A percentile compares a stretch with the other conserved stretches of the same genome.
These are phyloP conservation scores for Trametes gibbosa DNA, from an alignment of 768 basidiomycete species.

Conservation along the genomic window DNA sequence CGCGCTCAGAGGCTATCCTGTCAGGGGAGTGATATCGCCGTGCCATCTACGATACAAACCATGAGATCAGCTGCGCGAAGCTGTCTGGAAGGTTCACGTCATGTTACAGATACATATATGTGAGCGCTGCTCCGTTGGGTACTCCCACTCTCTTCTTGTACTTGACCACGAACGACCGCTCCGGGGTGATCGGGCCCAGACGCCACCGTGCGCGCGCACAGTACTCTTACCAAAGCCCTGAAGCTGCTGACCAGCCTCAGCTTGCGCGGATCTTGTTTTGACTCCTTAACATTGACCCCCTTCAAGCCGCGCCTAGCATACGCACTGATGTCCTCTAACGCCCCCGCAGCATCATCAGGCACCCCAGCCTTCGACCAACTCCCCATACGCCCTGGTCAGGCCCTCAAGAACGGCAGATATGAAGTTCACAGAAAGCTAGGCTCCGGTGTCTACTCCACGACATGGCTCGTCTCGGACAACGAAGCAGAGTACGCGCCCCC, in stretches of 20 bases:
- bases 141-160: background rate
- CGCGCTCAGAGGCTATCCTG: no score
- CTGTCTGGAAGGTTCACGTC: no score
- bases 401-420: background rate
- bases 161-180: background rate
- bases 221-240: no score
- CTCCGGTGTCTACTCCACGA: conserved; percentile 3
- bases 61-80: no score
- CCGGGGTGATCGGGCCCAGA: background rate
- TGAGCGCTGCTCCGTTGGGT: background rate
- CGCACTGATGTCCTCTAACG: background rate
- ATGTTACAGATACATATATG: no score
- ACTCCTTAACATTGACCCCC: no score
- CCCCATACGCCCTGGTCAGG: background rate
- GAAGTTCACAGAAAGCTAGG: conserved; percentile 13
- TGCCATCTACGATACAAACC: no score
- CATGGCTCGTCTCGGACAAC: conserved; percentile 8
- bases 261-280: no score
- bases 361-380: background rate
- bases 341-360: background rate
- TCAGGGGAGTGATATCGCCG: no score
- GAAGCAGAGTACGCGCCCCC: conserved; percentile 4
- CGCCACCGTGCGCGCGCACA: background rate
- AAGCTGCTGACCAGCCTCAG: no score
- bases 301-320: no score